Evolutionary conservation across 768 basidiomycete species (phyloP), one percentile per base, ranked within the genome.

Genomic region (Boletus edulis): DNA sequence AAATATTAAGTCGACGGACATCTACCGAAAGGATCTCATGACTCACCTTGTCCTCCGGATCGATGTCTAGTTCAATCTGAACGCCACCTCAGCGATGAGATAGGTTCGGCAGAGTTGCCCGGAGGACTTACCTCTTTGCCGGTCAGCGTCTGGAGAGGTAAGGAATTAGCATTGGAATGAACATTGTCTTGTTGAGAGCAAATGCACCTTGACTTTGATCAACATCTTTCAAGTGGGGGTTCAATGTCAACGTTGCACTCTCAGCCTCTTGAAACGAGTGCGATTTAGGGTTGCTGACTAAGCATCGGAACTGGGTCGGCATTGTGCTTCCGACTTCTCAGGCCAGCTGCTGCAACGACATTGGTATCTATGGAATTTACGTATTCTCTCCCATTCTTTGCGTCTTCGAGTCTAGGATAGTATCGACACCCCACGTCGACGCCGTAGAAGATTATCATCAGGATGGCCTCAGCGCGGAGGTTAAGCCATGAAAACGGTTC

Each of bases 31-130:
- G 17, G 29, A 20, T 18, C 27, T 37, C 22, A 10, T 14, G 18
- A 64, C 81, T 46, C 52, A 86, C 94, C 81, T 87, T 89, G 75
- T 92, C 91, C 59, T 91, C 90, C 15, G 80, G 75, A 72, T 96
- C 94, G 70, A 97, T 92, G 77, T 97, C 94, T 59, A 98, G 83
- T 73, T 98, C 96, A 72, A 97, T 94, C 95, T 86, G 62, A 34
- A 49, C 15, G 13, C 48, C 49, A 56, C 53, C 55, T 35, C 38
- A n/a, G 7, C 59, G 48, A 54, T 58, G 44, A 51, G 52, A 59
- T 38, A 45, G 37, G 49, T 45, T 29, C 38, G 20, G 20, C 15
- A 27, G 38, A 18, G 48, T 48, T 31, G 31, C 31, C 42, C 43
- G 53, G 17, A 52, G 52, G 46, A 49, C 65, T 56, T 66, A 94